These are phyloP conservation scores for Boletus eberwhitei DNA, from an alignment of 768 basidiomycete genomes.

Conservation along the genomic window DNA sequence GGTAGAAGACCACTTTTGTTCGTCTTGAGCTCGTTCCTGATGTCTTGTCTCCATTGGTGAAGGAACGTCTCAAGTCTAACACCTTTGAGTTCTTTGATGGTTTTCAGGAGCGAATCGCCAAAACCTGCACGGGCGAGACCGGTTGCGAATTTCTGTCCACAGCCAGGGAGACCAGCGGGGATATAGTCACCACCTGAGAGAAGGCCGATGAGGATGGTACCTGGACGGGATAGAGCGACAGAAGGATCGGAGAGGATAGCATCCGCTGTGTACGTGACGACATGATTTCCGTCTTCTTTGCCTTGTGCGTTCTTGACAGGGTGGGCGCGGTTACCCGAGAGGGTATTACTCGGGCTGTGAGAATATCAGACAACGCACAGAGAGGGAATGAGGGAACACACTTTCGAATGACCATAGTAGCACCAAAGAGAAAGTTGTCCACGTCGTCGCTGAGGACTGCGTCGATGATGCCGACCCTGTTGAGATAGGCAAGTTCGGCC, in stretches of 20 bases:
- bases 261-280: slow-evolving; percentile 37
- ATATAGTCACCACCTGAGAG: slow-evolving; percentile 92
- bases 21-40: slow-evolving; percentile 64
- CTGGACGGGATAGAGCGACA: slow-evolving; percentile 53
- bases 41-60: slow-evolving; percentile 55
- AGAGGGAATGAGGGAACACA: slow-evolving; percentile 27
- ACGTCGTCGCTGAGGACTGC: slow-evolving; percentile 91
- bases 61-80: slow-evolving; percentile 52
- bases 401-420: slow-evolving; percentile 82
- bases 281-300: slow-evolving; percentile 71
- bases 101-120: slow-evolving; percentile 63
- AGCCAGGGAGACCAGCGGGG: slow-evolving; percentile 62
- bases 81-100: slow-evolving; percentile 48
- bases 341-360: slow-evolving; percentile 61
- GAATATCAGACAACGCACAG: slow-evolving; percentile 2
- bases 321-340: slow-evolving; percentile 69
- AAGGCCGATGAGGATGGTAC: slow-evolving; percentile 79
- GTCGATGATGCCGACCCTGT: slow-evolving; percentile 78
- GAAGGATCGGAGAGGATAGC: slow-evolving; percentile 43
- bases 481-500: slow-evolving; percentile 87
- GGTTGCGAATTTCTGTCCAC: slow-evolving; percentile 68
- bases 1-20: slow-evolving; percentile 63
- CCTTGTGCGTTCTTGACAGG: slow-evolving; percentile 63
- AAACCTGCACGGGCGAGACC: slow-evolving; percentile 81
- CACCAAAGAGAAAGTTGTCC: slow-evolving; percentile 90